Percentiles rank a stretch among this genome's conserved stretches.
Evolutionary conservation across 257 asterid genomes (phyloP).

Genomic region (Solanum clarkiae): DNA sequence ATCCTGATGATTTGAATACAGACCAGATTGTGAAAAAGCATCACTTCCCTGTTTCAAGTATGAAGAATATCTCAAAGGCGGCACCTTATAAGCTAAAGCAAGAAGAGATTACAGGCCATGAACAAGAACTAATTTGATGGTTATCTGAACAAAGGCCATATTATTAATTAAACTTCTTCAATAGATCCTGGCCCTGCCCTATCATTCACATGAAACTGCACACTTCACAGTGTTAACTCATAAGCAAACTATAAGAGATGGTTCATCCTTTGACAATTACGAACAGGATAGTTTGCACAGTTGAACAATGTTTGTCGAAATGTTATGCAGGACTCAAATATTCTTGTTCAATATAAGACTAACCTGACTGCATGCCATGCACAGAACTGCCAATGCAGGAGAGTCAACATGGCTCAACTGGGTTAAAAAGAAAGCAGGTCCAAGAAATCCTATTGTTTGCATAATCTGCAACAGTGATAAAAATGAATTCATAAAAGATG

Average conservation of each 20-base stretch:
- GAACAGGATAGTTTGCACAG: background rate
- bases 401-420: conserved; percentile 86
- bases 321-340: background rate
- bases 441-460: conserved; percentile 90
- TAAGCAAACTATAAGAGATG: background rate
- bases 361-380: conserved; percentile 98
- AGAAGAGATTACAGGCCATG: background rate
- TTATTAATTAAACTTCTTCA: background rate
- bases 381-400: conserved; percentile 80
- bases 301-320: background rate
- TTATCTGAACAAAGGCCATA: background rate
- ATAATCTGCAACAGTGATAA: conserved; percentile 44
- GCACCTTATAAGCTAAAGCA: background rate
- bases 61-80: background rate
- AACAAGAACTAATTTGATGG: background rate
- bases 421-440: conserved; percentile 86
- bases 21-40: conserved; percentile 90
- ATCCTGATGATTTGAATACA: conserved; percentile 86
- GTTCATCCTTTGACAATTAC: background rate
- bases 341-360: background rate
- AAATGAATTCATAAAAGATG: background rate
- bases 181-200: background rate
- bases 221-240: background rate
- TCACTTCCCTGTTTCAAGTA: conserved; percentile 54
- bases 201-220: background rate